phyloP scores from a whole-genome alignment of 371 early-diverging fungal genomes.

The Circinella umbellata region DNA sequence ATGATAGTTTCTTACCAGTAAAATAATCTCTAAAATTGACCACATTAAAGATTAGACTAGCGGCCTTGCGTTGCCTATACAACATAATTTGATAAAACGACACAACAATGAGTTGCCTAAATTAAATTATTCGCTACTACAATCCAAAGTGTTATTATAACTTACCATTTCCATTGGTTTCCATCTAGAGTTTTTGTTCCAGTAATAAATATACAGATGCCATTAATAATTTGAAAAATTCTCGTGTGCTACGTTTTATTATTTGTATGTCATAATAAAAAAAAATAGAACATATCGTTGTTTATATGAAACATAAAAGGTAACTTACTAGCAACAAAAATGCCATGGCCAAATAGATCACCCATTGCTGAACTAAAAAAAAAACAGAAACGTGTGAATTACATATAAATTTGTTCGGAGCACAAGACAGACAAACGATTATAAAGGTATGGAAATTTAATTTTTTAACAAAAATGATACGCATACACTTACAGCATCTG shows the following conservation, averaged over 20 bases:
- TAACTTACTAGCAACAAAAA: conserved; percentile 54
- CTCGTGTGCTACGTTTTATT: background rate
- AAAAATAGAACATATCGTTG: too few species aligned
- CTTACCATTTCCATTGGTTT: conserved; percentile 51
- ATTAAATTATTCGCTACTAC: too few species aligned
- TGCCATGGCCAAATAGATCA: conserved; percentile 63
- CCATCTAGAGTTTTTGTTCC: conserved; percentile 77
- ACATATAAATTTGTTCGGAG: background rate
- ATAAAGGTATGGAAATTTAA: too few species aligned
- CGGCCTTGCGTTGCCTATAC: conserved; percentile 57
- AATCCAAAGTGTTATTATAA: too few species aligned
- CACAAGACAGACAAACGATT: background rate
- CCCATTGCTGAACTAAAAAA: conserved; percentile 27
- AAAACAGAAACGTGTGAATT: background rate
- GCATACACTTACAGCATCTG: conserved; percentile 20
- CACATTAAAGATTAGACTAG: conserved; percentile 64
- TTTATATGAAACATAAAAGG: too few species aligned
- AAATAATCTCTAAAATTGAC: conserved; percentile 67
- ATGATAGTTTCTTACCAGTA: conserved; percentile 21
- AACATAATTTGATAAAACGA: too few species aligned
- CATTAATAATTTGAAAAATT: background rate
- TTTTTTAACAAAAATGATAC: too few species aligned
- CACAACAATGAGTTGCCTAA: too few species aligned
- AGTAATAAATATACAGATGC: conserved; percentile 58
- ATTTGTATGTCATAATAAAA: too few species aligned